Conservation (phyloP, 192 early-diverging fungal species). For the Backusella sp. region DNA sequence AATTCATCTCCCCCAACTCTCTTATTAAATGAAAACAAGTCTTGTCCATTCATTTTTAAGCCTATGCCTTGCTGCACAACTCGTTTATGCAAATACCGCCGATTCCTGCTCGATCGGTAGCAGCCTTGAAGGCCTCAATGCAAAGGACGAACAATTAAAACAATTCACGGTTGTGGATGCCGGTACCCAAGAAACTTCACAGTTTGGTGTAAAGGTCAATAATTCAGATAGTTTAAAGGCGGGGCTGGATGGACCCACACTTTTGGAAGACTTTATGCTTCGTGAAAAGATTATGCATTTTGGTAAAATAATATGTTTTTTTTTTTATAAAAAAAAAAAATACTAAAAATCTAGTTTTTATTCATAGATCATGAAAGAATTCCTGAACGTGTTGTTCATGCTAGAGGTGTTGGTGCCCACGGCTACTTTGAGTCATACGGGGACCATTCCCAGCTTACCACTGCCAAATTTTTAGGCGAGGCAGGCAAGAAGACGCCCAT, state of each 20-base stretch:
- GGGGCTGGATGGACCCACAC: slow-evolving; percentile 24
- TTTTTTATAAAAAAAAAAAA: no score
- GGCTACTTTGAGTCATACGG: slow-evolving; percentile 37
- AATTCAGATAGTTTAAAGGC: slow-evolving; percentile 28
- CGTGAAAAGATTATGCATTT: slow-evolving; percentile 26
- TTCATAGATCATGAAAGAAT: slow-evolving; percentile 23
- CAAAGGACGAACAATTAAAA: no score
- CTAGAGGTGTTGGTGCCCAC: slow-evolving; percentile 42
- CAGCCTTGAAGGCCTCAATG: no score
- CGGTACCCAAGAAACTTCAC: slow-evolving; percentile 22
- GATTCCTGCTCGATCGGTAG: no score
- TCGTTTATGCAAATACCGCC: no score
- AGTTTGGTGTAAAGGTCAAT: slow-evolving; percentile 24
- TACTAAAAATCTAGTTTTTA: no score
- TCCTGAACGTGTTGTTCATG: slow-evolving; percentile 44
- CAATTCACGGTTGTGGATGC: background rate
- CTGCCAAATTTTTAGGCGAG: slow-evolving; percentile 33
- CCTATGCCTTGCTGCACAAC: no score
- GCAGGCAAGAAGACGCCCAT: slow-evolving; percentile 42
- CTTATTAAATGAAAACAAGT: no score
- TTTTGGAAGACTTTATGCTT: slow-evolving; percentile 29
- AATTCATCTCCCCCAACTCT: no score
- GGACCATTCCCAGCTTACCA: slow-evolving; percentile 34
- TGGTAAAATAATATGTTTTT: background rate
- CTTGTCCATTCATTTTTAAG: no score